Evolutionary conservation across 192 early-diverging fungal genomes (phyloP).

Genomic region (Polychytrium aggregatum): DNA sequence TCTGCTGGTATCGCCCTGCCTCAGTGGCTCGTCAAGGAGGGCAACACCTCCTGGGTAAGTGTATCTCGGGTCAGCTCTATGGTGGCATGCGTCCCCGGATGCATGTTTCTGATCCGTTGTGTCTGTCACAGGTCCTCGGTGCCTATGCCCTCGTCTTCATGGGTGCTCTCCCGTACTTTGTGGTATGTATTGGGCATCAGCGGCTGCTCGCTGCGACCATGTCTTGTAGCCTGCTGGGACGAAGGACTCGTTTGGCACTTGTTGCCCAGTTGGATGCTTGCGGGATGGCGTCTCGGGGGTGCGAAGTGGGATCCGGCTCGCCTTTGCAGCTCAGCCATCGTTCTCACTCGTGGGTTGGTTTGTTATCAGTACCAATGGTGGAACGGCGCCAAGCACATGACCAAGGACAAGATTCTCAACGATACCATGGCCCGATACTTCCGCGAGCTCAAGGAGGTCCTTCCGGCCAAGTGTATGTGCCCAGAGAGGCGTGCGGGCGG

Average conservation of each 20-base stretch:
- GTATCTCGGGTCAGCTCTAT: too few relatives aligned
- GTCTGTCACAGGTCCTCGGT: constrained; percentile 62
- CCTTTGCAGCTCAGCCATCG: not conserved
- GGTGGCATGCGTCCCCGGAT: too few relatives aligned
- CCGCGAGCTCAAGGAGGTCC: constrained; percentile 73
- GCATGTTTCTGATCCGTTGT: not conserved
- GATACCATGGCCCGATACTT: constrained; percentile 85
- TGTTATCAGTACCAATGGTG: constrained; percentile 72
- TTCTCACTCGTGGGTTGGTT: not conserved
- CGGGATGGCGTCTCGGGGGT: too few relatives aligned
- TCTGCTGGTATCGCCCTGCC: constrained; percentile 92
- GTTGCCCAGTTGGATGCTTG: too few relatives aligned
- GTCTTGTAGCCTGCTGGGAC: too few relatives aligned
- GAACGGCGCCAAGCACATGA: constrained; percentile 77
- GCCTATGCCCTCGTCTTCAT: constrained; percentile 86
- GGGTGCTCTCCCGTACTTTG: constrained; percentile 72
- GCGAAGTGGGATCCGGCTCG: not conserved
- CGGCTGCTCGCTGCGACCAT: too few relatives aligned
- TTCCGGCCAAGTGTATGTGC: constrained; percentile 27
- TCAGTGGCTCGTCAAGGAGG: constrained; percentile 73
- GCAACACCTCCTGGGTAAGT: constrained; percentile 36
- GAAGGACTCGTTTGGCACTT: too few relatives aligned
- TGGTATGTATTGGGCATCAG: constrained; percentile 33
- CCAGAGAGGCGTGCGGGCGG: too few relatives aligned
- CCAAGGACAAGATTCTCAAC: constrained; percentile 83